Base-by-base conservation (phyloP, 2,329 filamentous ascomycete genomes). In the Penicillium sp. region DNA sequence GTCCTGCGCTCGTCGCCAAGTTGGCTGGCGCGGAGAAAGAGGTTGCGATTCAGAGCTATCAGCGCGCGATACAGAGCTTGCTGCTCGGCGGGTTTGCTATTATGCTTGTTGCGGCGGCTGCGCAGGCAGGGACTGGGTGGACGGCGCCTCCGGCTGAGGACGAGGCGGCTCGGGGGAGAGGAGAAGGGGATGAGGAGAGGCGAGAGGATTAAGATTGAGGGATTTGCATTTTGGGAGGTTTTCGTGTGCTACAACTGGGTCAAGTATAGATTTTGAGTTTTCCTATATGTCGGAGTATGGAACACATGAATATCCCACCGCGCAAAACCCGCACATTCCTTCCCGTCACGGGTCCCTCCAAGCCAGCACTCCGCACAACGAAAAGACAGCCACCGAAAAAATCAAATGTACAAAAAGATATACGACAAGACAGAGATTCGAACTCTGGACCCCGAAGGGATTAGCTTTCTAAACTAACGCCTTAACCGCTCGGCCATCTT, bases 91-190 rank as follows among this genome's bases (percentile, higher is more conserved):
- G 81, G 0, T 80, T 82, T 17, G 81, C 75, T 0, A 67, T 88
- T 53, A 82, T 83, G 2, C 60, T 84, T 13, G 53, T 80, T 2
- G 83, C 85, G 65, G 76, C 83, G 1, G 65, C 83, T 2, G 72
- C 86, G 17, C 87, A 89, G 69, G 86, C 86, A 5, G 81, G 82
- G 1, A 86, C 86, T 1, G 87, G 87, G 2, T 88, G 85, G 85
- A 80, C 45, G 30, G 31, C 60, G 15, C 60, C 58, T 9, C 60
- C 58, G 13, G 15, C 19, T 15, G 51, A 49, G 15, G 50, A 58
- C 21, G 26, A 35, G 2, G n/a, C 23, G 21, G 47, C 3, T 13
- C 17, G 21, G 29, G 26, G 21, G 21, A 21, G 11, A 15, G 13
- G 35, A 15, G 35, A 41, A 41, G 35, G 51, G 31, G 55, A 51